phyloP scores from a whole-genome alignment of 2,329 filamentous ascomycete species.

The Microcyclosporella mali region DNA sequence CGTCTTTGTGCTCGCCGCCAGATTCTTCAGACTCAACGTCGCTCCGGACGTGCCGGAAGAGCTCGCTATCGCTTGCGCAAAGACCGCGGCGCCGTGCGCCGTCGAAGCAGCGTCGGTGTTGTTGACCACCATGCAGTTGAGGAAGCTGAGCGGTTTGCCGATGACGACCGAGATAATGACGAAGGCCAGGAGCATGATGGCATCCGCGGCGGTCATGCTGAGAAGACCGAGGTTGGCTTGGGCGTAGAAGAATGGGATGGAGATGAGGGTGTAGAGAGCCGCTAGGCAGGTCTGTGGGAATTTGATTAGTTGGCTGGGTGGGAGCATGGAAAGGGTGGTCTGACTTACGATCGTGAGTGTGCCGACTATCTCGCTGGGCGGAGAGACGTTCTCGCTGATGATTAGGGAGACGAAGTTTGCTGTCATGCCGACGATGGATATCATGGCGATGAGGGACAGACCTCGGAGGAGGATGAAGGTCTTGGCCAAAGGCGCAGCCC shows the following conservation, averaged over 20 bases:
- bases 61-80: constrained; percentile 47
- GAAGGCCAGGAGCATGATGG: constrained; percentile 65
- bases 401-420: constrained; percentile 78
- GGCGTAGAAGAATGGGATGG: constrained; percentile 76
- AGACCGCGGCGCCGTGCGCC: constrained; percentile 46
- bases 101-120: constrained; percentile 41
- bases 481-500: constrained; percentile 62
- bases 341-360: constrained; percentile 72
- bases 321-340: not conserved
- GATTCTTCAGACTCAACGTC: constrained; percentile 46
- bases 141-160: constrained; percentile 71
- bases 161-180: constrained; percentile 71
- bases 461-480: constrained; percentile 69
- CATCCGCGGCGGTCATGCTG: constrained; percentile 62
- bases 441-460: constrained; percentile 64
- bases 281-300: constrained; percentile 63
- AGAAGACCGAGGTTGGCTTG: constrained; percentile 70
- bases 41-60: constrained; percentile 48
- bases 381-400: constrained; percentile 56
- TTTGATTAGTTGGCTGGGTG: not conserved
- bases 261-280: constrained; percentile 63
- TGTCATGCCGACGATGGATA: constrained; percentile 72
- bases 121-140: constrained; percentile 60
- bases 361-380: constrained; percentile 68
- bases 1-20: constrained; percentile 54